phyloP scores from a whole-genome alignment of 208 protist species.

The Wallacemonas rigidus region DNA sequence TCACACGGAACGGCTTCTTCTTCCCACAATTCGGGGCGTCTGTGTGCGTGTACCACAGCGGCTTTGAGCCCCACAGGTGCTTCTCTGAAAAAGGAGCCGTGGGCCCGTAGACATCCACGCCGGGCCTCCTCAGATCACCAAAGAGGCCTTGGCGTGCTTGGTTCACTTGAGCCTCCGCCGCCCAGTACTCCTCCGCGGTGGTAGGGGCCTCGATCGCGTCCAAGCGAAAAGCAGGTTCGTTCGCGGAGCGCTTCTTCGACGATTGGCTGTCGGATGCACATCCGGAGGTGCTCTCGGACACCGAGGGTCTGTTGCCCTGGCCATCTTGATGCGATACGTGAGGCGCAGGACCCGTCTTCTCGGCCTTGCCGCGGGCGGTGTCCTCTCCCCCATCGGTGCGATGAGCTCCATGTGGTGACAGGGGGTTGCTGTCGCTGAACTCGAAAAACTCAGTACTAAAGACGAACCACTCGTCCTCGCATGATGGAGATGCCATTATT shows the following conservation, averaged over 20 bases:
- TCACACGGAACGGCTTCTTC: conserved; percentile 21
- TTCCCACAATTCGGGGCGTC: conserved; percentile 35
- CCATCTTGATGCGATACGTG: no score
- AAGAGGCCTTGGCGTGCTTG: conserved; percentile 40
- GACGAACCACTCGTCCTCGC: background rate
- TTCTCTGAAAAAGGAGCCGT: conserved; percentile 34
- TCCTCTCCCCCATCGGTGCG: background rate
- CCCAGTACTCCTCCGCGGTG: conserved; percentile 44
- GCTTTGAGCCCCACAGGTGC: conserved; percentile 21
- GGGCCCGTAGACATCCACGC: conserved; percentile 44
- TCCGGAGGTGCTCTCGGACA: background rate
- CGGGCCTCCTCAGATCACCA: conserved; percentile 28
- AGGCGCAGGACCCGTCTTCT: no score
- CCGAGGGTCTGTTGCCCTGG: no score
- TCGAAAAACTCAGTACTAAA: conserved; percentile 4
- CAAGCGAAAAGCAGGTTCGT: background rate
- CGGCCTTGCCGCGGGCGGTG: background rate
- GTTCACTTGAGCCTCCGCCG: conserved; percentile 29
- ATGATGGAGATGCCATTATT: background rate
- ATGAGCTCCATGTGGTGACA: background rate
- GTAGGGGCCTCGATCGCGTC: conserved; percentile 19
- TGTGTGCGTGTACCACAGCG: conserved; percentile 18
- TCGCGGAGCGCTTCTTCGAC: background rate
- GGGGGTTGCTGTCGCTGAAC: background rate
- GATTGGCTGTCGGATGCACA: background rate